phyloP scores from a whole-genome alignment of 345 rosid genomes.

The Arabis hirsuta region DNA sequence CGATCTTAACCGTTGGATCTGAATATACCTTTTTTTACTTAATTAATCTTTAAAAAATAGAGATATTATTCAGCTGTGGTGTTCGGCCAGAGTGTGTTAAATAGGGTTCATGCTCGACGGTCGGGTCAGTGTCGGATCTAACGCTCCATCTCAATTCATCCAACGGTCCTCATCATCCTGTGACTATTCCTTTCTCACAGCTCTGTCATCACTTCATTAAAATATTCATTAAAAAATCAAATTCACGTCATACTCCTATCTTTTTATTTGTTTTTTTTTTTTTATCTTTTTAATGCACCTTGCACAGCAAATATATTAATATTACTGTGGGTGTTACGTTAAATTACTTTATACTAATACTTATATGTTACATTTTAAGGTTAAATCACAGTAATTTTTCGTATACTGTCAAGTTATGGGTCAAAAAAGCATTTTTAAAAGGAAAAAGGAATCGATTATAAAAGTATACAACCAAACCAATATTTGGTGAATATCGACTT shows the following conservation, averaged over 20 bases:
- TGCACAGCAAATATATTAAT: not conserved
- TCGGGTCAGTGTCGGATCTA: conserved; percentile 66
- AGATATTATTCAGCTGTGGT: conserved; percentile 5
- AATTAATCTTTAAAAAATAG: not conserved
- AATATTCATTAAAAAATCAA: not conserved
- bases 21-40: not conserved
- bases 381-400: not conserved
- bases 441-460: not conserved
- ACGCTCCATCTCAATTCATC: not conserved
- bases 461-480: not conserved
- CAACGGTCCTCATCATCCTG: conserved; percentile 39
- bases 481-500: conserved; percentile 13
- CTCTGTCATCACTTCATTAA: conserved; percentile 14
- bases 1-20: conserved; percentile 53
- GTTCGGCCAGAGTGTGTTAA: conserved; percentile 52
- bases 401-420: not conserved
- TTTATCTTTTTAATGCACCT: conserved; percentile 21
- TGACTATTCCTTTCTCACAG: conserved; percentile 15
- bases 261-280: not conserved
- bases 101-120: conserved; percentile 49
- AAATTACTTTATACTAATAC: not conserved
- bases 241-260: conserved; percentile 36
- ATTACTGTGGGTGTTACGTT: not conserved
- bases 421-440: not conserved
- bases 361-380: not conserved